Base-by-base conservation (phyloP, 2,329 filamentous ascomycete species). In the Cladosporium colombiae region DNA sequence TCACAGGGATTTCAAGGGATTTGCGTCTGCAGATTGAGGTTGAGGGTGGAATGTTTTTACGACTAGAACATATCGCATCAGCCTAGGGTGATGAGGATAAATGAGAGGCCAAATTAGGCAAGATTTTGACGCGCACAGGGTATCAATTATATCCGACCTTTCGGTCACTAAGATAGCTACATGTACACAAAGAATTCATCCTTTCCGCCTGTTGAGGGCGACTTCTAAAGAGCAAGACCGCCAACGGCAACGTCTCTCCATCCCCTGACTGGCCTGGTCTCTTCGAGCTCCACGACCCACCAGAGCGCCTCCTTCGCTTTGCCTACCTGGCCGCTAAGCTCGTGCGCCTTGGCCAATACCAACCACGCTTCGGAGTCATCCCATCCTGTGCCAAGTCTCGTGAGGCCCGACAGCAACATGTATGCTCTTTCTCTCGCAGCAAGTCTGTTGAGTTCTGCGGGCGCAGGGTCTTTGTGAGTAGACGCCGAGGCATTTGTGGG, bases 231-330 rank as follows among this genome's bases (percentile, higher is more conserved):
- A 35, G 69, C 70, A 68, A 74, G 73, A 37, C 72, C 73, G 31
- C 71, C 73, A 14, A 70, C 68, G 4, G 61, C 62, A 16, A 70
- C 84, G 70, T 85, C 88, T 33, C 83, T 85, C 95, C 94, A 98
- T 66, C 86, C 85, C 65, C 95, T 87, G 57, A 97, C 85, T 0
- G 90, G 92, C 69, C 87, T 88, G 8, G 87, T 88, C 76, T 99
- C 94, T 76, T 98, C 95, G 33, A 99, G 83, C 78, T 97, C 93
- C 14, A 99, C 91, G 72, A 93, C 96, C 93, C 94, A 98, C 95
- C 95, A 98, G 7, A 98, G 84, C 55, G 93, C 92, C 71, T 95
- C 91, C 80, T 93, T 96, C 16, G 95, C 91, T 81, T 94, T 96
- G 44, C 95, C 91, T 1, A 87, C 79, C 80, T 97, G 91, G 0